Base-by-base conservation (phyloP, 495 filamentous ascomycete species). In the Hyphodiscus hymeniophilus region DNA sequence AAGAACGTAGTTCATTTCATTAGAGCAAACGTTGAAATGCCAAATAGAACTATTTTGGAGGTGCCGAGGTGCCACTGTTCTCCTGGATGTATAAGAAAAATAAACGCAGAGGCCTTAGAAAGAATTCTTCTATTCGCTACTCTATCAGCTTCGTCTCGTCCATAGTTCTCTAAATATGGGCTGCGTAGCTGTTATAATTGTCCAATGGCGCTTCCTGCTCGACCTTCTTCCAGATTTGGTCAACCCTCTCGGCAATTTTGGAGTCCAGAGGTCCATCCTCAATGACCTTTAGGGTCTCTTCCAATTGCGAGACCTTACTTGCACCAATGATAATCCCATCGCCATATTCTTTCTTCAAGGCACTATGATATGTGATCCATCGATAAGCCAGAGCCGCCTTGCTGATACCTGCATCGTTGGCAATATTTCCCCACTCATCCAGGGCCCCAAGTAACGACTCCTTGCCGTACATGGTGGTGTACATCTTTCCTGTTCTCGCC, bases 311-410 rank as follows among this genome's bases (percentile, higher is more conserved):
- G 1, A 55, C n/a, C 33, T 50, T 68, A 33, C 67, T 72, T 0
- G 73, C 69, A 0, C 79, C 79, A 28, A 79, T 33, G 16, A 82
- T 65, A 3, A 81, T 47, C 1, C 59, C 75, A 63, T 85, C 78
- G 0, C 72, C 75, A 23, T 50, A 15, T 22, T 71, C 69, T 0
- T 58, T 63, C 0, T 64, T 67, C 34, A 83, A 54, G 7, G 52
- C 56, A 4, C 72, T 75, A 50, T 82, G 65, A 52, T 73, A 74
- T 17, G 65, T 58, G 3, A 78, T 57, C 79, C 79, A 82, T 12
- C 78, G 62, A 55, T 75, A 71, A 12, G 74, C 74, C 23, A 82
- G 56, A 36, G 74, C 73, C 7, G 70, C 66, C 51, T 74, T 70
- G 17, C 59, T 45, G 13, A 71, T 51, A 0, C 74, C 75, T n/a